Evolutionary conservation across 2,329 filamentous ascomycete genomes (phyloP).

Genomic region (Alternaria incomplexa): DNA sequence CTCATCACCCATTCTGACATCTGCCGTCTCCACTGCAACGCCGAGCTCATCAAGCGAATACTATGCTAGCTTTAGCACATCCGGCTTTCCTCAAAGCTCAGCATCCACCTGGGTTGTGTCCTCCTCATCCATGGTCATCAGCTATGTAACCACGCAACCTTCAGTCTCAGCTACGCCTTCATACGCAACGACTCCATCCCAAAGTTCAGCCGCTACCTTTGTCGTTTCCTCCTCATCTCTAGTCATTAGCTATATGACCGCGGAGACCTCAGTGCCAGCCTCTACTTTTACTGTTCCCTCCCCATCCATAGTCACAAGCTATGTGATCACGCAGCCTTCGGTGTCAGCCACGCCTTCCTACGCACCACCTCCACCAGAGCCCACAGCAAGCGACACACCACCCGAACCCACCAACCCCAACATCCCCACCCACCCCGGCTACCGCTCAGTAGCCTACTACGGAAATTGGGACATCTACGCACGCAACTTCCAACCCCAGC

Average conservation of each 20-base stretch:
- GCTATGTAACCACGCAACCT: background rate
- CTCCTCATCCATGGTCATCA: background rate
- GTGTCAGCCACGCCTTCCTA: background rate
- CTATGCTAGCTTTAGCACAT: background rate
- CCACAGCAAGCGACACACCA: background rate
- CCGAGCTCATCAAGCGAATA: background rate
- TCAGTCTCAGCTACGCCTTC: background rate
- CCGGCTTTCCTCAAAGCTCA: background rate
- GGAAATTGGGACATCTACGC: slow-evolving; percentile 87
- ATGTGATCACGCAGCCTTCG: background rate
- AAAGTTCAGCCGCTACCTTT: background rate
- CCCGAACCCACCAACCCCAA: background rate
- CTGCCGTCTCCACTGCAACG: background rate
- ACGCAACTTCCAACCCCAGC: slow-evolving; percentile 82
- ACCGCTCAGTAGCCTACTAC: slow-evolving; percentile 66
- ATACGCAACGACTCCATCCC: background rate
- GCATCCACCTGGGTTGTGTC: background rate
- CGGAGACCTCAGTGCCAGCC: background rate
- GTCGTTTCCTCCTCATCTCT: background rate
- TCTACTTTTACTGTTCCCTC: background rate
- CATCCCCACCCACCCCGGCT: slow-evolving; percentile 12
- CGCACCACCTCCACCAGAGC: background rate
- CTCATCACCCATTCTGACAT: background rate
- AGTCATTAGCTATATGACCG: too few relatives aligned
- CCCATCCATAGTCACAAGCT: background rate